Base-by-base conservation (phyloP, 2,329 filamentous ascomycete genomes). In the Ilyonectria robusta region DNA sequence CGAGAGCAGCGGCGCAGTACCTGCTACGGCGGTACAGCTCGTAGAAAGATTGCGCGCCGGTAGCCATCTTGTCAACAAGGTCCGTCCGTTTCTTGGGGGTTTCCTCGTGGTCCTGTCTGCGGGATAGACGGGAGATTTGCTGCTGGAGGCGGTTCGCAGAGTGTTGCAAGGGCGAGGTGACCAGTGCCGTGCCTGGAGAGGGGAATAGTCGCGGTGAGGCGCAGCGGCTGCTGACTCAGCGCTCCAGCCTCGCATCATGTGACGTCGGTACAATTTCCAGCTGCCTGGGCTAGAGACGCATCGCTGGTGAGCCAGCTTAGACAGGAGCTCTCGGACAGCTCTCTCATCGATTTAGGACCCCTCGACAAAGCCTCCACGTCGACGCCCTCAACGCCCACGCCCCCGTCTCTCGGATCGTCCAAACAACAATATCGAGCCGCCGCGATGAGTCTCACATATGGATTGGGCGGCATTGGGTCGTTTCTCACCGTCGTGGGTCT, bases 11-110 rank as follows among this genome's bases (percentile, higher is more conserved):
- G 65, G 67, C 68, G 55, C 57, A 82, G 82, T 94, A 98, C 96
- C 95, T 98, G 90, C 94, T 97, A 85, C 95, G 92, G 77, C 96
- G 94, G 83, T 99, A 99, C 79, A 99, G 91, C 89, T 99, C 96
- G 83, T 98, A 99, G 86, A 88, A 91, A 37, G 87, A 87, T 80
- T 89, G 87, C 70, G 81, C 82, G 68, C 80, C 83, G 54, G 84
- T 81, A 65, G 87, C 84, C 83, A 88, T 88, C 42, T 55, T 61
- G 44, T 61, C 58, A 61, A 54, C 63, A 58, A 46, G 31, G 46
- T 61, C 29, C 48, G 29, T 66, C 44, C 46, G 53, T 33, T 21
- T 58, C 40, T 66, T 23, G 55, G 37, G 37, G n/a, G 17, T 53
- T 60, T 46, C 51, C 23, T 56, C 31, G 62, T 26, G 19, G 35